Percentiles rank a stretch among this genome's conserved stretches.
phyloP scores from a whole-genome alignment of 1,139 yeast genomes.

The Lodderomyces margitis region DNA sequence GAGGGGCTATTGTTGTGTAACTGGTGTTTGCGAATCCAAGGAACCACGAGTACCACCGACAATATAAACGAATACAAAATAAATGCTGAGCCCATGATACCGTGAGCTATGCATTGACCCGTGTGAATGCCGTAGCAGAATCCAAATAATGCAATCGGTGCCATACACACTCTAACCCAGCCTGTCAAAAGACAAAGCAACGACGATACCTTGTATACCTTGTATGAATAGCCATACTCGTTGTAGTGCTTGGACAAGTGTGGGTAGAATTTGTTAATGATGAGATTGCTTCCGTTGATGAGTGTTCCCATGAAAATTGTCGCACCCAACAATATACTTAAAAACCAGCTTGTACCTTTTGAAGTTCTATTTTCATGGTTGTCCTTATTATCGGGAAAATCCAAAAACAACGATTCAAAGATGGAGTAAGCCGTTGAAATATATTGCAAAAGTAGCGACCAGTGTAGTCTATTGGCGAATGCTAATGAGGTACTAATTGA shows the following conservation, averaged over 20 bases:
- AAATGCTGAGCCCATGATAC: constrained; percentile 92
- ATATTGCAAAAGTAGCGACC: constrained; percentile 48
- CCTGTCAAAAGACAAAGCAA: constrained; percentile 52
- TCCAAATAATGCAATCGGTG: constrained; percentile 81
- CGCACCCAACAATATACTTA: constrained; percentile 43
- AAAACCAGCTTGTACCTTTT: constrained; percentile 63
- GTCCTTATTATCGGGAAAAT: constrained; percentile 58
- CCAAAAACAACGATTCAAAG: constrained; percentile 53
- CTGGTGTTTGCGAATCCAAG: constrained; percentile 55
- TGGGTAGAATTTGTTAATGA: constrained; percentile 39
- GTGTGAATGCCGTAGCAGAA: constrained; percentile 69
- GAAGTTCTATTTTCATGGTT: constrained; percentile 67
- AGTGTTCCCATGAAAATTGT: constrained; percentile 55
- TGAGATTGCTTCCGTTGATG: constrained; percentile 50
- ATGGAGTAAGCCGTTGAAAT: constrained; percentile 49
- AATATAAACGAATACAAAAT: constrained; percentile 74
- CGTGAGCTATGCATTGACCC: constrained; percentile 96
- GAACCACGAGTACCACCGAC: constrained; percentile 62
- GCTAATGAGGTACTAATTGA: constrained; percentile 54
- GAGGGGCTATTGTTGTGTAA: constrained; percentile 22
- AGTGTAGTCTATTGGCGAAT: constrained; percentile 48
- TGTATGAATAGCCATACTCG: constrained; percentile 17
- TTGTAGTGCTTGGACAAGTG: constrained; percentile 23
- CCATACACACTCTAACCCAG: constrained; percentile 71
- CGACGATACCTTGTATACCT: constrained; percentile 47